Evolutionary conservation across 352 stramenopile species (phyloP).

Genomic region (Phytophthora citrophthora): DNA sequence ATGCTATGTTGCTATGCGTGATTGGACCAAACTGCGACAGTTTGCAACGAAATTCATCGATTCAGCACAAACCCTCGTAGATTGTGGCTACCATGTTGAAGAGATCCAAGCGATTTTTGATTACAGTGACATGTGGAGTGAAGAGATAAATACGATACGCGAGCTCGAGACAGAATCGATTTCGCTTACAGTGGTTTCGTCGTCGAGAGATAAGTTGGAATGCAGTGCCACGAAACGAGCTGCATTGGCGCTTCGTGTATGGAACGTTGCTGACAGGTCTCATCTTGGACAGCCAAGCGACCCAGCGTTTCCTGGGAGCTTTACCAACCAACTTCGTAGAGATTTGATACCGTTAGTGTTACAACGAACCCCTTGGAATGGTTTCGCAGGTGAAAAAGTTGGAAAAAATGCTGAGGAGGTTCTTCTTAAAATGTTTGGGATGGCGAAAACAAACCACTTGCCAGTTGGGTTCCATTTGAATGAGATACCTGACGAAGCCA

Average conservation of each 20-base stretch:
- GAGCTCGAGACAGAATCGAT: constrained; percentile 27
- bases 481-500: not conserved
- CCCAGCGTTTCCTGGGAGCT: not conserved
- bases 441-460: constrained; percentile 1
- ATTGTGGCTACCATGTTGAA: constrained; percentile 26
- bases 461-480: not conserved
- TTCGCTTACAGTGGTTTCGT: not conserved
- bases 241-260: constrained; percentile 31
- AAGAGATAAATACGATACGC: constrained; percentile 39
- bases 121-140: constrained; percentile 43
- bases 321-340: constrained; percentile 17
- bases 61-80: constrained; percentile 27
- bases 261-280: constrained; percentile 29
- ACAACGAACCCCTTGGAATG: constrained; percentile 36
- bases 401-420: constrained; percentile 43
- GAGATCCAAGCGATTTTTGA: constrained; percentile 39
- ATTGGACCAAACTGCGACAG: constrained; percentile 49
- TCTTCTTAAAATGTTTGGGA: constrained; percentile 26
- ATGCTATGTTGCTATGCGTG: constrained; percentile 48
- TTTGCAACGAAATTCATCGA: constrained; percentile 41
- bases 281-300: not conserved
- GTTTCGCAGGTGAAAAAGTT: constrained; percentile 44
- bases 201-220: constrained; percentile 1
- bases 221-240: constrained; percentile 5
- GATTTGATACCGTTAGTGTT: constrained; percentile 38